These are phyloP conservation scores for Hippophae tibetana DNA, from an alignment of 306 rosid genomes.

Conservation along the genomic window DNA sequence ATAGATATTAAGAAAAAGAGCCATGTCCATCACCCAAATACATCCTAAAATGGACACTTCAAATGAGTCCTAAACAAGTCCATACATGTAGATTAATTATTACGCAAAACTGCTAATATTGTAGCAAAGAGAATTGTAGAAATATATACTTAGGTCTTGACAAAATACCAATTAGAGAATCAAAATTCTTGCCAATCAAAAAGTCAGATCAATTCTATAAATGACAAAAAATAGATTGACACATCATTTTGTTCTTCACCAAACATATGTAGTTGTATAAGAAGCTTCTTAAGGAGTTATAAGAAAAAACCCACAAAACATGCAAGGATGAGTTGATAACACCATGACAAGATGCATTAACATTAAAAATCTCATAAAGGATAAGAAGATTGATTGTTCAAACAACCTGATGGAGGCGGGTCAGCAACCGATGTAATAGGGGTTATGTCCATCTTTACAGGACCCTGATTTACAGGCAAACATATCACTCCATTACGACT, in stretches of 20 bases:
- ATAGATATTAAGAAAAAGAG: no score
- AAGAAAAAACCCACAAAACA: not conserved
- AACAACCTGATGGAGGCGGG: constrained; percentile 67
- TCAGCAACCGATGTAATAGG: constrained; percentile 61
- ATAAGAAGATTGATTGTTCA: constrained; percentile 6
- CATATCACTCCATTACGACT: constrained; percentile 69
- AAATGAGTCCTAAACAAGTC: no score
- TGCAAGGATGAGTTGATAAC: not conserved
- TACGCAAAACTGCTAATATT: no score
- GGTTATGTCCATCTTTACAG: constrained; percentile 73
- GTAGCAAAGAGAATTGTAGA: not conserved
- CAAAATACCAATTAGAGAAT: not conserved
- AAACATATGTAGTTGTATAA: not conserved
- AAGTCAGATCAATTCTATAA: no score
- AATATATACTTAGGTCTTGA: not conserved
- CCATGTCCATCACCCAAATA: no score
- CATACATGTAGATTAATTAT: no score
- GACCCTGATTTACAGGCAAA: constrained; percentile 65
- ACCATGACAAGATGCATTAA: not conserved
- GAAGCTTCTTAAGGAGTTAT: not conserved
- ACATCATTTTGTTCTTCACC: no score
- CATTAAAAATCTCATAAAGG: not conserved
- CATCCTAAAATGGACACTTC: no score
- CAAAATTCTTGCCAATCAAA: not conserved
- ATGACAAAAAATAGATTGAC: no score